These are phyloP conservation scores for Ophiocytium majus DNA, from an alignment of 352 stramenopile genomes.

Conservation along the genomic window DNA sequence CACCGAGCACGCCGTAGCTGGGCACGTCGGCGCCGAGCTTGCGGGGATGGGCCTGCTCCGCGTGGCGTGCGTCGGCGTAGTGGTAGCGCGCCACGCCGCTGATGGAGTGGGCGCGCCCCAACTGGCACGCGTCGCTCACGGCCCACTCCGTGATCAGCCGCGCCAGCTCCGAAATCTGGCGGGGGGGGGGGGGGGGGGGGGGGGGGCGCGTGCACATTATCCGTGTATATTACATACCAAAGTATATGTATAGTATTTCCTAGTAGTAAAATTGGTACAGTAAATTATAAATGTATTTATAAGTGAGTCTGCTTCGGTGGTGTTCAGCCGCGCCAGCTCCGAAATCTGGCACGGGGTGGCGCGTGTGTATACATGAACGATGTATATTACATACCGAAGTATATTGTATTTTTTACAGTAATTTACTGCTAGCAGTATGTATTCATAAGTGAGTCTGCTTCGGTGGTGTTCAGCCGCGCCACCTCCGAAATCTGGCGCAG, in stretches of 20 bases:
- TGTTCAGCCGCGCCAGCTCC: slow-evolving; percentile 44
- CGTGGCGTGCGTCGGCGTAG: not conserved
- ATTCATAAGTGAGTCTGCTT: too few relatives aligned
- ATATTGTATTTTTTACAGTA: too few relatives aligned
- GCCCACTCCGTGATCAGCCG: slow-evolving; percentile 46
- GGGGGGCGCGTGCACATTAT: too few relatives aligned
- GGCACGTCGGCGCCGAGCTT: slow-evolving; percentile 3
- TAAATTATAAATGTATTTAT: too few relatives aligned
- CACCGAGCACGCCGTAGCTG: slow-evolving; percentile 24
- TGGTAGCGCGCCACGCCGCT: slow-evolving; percentile 14
- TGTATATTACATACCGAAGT: too few relatives aligned
- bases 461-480: slow-evolving; percentile 36
- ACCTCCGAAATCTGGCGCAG: too few relatives aligned
- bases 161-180: slow-evolving; percentile 42
- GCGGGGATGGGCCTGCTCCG: not conserved
- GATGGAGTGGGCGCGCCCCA: slow-evolving; percentile 3
- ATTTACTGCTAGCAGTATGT: too few relatives aligned
- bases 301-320: too few relatives aligned
- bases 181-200: not conserved
- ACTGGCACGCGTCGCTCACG: not conserved
- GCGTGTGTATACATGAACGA: too few relatives aligned
- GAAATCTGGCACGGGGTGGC: slow-evolving; percentile 5
- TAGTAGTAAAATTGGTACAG: too few relatives aligned
- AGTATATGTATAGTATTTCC: too few relatives aligned
- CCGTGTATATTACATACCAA: too few relatives aligned